Conservation (phyloP, 1,284 basidiomycete species). For the Trichosporon sp. region DNA sequence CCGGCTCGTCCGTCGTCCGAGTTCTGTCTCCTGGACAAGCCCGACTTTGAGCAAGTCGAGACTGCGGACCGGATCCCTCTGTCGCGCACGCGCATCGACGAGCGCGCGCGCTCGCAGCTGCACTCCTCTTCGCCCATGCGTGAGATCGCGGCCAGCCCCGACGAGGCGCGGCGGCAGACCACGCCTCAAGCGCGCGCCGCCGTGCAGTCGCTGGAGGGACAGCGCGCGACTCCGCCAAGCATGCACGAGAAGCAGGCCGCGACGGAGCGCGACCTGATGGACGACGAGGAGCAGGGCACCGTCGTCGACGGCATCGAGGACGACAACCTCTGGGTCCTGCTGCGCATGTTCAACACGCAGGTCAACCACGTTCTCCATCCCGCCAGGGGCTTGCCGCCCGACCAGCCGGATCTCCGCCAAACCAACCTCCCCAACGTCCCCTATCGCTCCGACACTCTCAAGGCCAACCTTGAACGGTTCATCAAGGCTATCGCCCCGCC, state of each 20-base stretch:
- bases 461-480: slow-evolving; percentile 61
- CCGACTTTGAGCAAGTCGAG: not conserved
- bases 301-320: slow-evolving; percentile 57
- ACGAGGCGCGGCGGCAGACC: not conserved
- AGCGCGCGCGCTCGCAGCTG: slow-evolving; percentile 1
- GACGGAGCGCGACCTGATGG: slow-evolving; percentile 51
- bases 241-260: slow-evolving; percentile 54
- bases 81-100: not conserved
- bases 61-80: not conserved
- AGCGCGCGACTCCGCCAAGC: not conserved
- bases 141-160: not conserved
- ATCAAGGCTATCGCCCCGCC: slow-evolving; percentile 61
- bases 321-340: slow-evolving; percentile 55
- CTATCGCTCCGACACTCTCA: slow-evolving; percentile 56
- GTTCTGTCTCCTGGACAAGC: not conserved
- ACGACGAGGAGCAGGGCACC: slow-evolving; percentile 51
- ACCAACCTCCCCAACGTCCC: slow-evolving; percentile 32
- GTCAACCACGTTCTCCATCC: slow-evolving; percentile 56
- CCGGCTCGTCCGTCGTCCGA: not conserved
- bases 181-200: not conserved
- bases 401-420: slow-evolving; percentile 49
- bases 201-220: not conserved
- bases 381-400: slow-evolving; percentile 45
- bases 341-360: slow-evolving; percentile 57
- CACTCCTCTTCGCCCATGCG: not conserved